These are phyloP conservation scores for Chlorella sp. DNA, from an alignment of 139 green algal genomes.

Conservation along the genomic window DNA sequence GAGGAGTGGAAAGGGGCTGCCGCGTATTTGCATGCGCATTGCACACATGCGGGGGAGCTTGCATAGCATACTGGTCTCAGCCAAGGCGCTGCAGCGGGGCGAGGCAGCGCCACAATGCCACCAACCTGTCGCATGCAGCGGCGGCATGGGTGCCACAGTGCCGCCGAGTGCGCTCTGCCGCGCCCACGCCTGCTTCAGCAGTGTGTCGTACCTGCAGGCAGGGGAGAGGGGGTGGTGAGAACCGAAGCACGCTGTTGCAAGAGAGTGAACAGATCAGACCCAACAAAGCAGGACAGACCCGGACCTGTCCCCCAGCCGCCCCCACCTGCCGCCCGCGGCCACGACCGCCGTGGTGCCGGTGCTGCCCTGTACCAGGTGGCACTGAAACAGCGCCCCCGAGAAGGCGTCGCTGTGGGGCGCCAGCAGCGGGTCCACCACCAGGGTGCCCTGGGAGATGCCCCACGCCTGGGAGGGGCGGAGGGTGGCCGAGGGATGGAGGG, in stretches of 20 bases:
- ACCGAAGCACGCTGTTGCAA: too few species aligned
- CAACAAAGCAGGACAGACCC: background rate
- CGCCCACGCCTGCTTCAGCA: constrained; percentile 71
- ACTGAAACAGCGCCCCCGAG: constrained; percentile 70
- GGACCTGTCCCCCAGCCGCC: background rate
- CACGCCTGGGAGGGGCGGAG: constrained; percentile 52
- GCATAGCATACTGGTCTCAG: too few species aligned
- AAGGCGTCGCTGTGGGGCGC: constrained; percentile 78
- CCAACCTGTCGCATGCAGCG: constrained; percentile 51
- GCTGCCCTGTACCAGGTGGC: constrained; percentile 46
- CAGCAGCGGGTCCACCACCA: constrained; percentile 83
- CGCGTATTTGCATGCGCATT: too few species aligned
- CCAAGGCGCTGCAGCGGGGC: background rate
- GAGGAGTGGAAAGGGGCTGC: too few species aligned
- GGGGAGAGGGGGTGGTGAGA: background rate
- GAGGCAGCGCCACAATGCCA: background rate
- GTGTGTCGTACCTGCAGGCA: constrained; percentile 68
- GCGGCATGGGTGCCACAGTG: constrained; percentile 14
- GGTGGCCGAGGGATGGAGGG: background rate
- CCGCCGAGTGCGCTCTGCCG: constrained; percentile 52
- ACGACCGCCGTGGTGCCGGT: constrained; percentile 46
- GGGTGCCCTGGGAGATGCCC: constrained; percentile 48
- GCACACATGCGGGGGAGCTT: too few species aligned
- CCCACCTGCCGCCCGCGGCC: constrained; percentile 54
- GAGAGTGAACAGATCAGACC: too few species aligned